Evolutionary conservation across 1,139 yeast species (phyloP), one percentile per base, ranked within the genome.

Genomic region (Geotrichum restrictum): DNA sequence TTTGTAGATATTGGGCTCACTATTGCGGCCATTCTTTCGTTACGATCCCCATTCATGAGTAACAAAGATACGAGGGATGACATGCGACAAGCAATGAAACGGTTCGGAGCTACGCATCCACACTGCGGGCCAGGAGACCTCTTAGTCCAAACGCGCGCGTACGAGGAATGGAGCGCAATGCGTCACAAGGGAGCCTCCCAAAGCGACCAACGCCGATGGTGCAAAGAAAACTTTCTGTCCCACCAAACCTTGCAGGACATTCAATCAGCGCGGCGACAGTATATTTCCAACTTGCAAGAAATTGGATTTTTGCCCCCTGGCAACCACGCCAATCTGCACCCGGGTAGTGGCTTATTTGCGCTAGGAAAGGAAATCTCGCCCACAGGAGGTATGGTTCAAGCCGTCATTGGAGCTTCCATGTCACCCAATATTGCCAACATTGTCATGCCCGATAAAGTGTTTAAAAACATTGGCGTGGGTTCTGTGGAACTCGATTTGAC

Each of bases 361-460:
- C 5, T 14, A 3, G 39, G 39, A n/a, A 46, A 49, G 22, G 48
- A 44, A 19, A 31, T 50, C 24, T 37, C 36, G 7, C 22, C 34
- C n/a, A 18, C 33, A 5, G 45, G 47, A 24, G 54, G 55, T 14
- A 72, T 89, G 1, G 63, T 88, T 3, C 74, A 82, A 37, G 80
- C 95, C 0, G 75, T 91, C 0, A 70, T 89, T 22, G 82, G 95
- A 0, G 95, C 95, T 2, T 77, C 96, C 0, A 80, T 83, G 62
- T 85, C 84, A 61, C 98, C 98, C 0, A 85, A 86, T 52, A 73
- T 88, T 37, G 89, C 94, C 0, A 76, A 89, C 56, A 87, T 88
- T 3, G 88, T 85, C 60, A 73, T 81, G 34, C 98, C 98, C 0
- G 89, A 87, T 58, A 81, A 91, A 6, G 87, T 85, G 61, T 93